A percentile compares a stretch with the other conserved stretches of the same genome.
These are phyloP conservation scores for Fusarium pseudonygamai DNA, from an alignment of 2,329 filamentous ascomycete species.

Conservation along the genomic window DNA sequence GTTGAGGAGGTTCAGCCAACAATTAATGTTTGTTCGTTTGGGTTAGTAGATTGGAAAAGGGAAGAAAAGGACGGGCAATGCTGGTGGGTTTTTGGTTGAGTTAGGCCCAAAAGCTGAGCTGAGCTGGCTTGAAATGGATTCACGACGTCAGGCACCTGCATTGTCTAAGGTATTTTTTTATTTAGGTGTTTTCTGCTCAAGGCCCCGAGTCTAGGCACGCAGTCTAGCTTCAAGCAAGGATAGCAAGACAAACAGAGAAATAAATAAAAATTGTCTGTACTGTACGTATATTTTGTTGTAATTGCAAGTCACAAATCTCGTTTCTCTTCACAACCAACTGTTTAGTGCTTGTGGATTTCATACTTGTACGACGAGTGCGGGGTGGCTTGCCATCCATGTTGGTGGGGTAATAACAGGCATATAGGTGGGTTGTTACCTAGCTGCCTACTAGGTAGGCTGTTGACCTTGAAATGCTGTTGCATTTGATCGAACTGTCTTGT, in stretches of 20 bases:
- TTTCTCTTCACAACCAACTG: not conserved
- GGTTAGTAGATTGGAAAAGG: slow-evolving; percentile 1
- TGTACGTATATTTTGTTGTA: not conserved
- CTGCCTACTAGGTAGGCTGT: too few relatives aligned
- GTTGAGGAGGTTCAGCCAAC: slow-evolving; percentile 17
- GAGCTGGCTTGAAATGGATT: slow-evolving; percentile 26
- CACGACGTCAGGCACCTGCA: slow-evolving; percentile 24
- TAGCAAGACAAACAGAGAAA: not conserved
- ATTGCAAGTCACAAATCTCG: slow-evolving; percentile 13
- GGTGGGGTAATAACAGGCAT: slow-evolving; percentile 32
- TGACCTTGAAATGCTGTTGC: not conserved
- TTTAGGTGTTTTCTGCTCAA: not conserved
- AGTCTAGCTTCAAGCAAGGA: not conserved
- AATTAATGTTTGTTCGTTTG: not conserved
- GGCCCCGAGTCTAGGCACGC: not conserved
- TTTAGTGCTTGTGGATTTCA: slow-evolving; percentile 8
- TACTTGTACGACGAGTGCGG: slow-evolving; percentile 26
- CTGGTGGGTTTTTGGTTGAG: slow-evolving; percentile 26
- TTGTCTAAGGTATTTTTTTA: not conserved
- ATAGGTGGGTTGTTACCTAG: not conserved
- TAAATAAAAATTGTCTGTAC: not conserved
- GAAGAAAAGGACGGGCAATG: slow-evolving; percentile 20
- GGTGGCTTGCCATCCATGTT: slow-evolving; percentile 34
- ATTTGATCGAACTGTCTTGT: not conserved
- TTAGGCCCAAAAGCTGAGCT: slow-evolving; percentile 19